These are phyloP conservation scores for Ogataea allantospora DNA, from an alignment of 805 yeast species.

Conservation along the genomic window DNA sequence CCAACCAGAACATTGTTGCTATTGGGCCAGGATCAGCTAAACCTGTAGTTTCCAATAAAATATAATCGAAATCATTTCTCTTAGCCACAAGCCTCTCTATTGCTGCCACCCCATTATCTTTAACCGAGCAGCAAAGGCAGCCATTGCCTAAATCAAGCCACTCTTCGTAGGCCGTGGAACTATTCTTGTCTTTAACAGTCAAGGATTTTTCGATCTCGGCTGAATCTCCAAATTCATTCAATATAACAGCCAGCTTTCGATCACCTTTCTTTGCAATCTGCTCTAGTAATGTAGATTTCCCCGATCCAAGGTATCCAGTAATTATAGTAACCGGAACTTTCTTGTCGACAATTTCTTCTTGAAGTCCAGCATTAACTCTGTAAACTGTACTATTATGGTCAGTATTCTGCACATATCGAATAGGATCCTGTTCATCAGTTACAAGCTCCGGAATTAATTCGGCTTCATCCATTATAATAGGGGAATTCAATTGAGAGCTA, in stretches of 20 bases:
- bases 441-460: constrained; percentile 32
- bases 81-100: constrained; percentile 81
- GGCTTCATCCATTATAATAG: constrained; percentile 5
- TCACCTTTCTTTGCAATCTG: constrained; percentile 68
- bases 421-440: constrained; percentile 21
- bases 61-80: constrained; percentile 73
- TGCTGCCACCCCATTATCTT: constrained; percentile 92
- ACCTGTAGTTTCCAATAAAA: constrained; percentile 92
- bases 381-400: constrained; percentile 1
- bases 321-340: constrained; percentile 89
- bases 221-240: constrained; percentile 92
- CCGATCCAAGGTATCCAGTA: constrained; percentile 94
- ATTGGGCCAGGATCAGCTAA: constrained; percentile 98
- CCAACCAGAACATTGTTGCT: constrained; percentile 97
- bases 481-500: constrained; percentile 20
- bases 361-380: constrained; percentile 19
- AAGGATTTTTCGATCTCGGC: constrained; percentile 85
- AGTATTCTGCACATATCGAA: constrained; percentile 24
- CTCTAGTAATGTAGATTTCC: constrained; percentile 84
- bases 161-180: constrained; percentile 65
- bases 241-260: constrained; percentile 79
- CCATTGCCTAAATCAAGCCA: constrained; percentile 98
- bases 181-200: constrained; percentile 57
- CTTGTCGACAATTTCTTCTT: constrained; percentile 23
- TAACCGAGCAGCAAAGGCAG: constrained; percentile 93